Evolutionary conservation across 2,329 filamentous ascomycete genomes (phyloP).

Genomic region (Aspergillus amoenus): DNA sequence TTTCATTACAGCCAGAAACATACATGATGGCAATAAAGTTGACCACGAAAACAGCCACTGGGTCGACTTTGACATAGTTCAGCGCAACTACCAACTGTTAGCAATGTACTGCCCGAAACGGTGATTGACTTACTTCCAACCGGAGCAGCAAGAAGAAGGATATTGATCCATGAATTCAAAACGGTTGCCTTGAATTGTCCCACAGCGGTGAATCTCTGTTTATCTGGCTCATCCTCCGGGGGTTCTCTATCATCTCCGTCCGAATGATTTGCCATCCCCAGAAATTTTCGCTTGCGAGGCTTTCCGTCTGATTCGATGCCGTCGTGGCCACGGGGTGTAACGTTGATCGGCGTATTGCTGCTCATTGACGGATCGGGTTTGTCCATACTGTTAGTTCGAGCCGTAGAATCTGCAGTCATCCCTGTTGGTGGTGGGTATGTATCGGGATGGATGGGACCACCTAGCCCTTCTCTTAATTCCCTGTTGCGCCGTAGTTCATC

Average conservation of each 20-base stretch:
- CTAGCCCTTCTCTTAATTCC: conserved; percentile 26
- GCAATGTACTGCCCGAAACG: too few species aligned
- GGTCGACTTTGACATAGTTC: conserved; percentile 61
- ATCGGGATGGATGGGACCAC: conserved; percentile 24
- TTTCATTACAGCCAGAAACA: too few species aligned
- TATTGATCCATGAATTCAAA: conserved; percentile 82
- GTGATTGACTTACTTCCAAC: conserved; percentile 54
- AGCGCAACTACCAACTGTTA: conserved; percentile 53
- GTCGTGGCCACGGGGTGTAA: conserved; percentile 20
- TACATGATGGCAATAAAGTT: conserved; percentile 88
- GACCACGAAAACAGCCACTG: conserved; percentile 73
- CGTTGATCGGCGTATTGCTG: conserved; percentile 34
- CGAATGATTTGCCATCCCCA: conserved; percentile 17
- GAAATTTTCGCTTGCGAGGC: conserved; percentile 28
- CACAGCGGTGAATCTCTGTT: conserved; percentile 37
- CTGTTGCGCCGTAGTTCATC: conserved; percentile 24
- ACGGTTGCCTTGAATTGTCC: conserved; percentile 63
- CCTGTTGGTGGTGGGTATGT: conserved; percentile 27
- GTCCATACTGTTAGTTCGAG: conserved; percentile 14
- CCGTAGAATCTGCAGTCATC: conserved; percentile 19
- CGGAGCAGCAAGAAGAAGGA: conserved; percentile 75
- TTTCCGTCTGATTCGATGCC: conserved; percentile 12
- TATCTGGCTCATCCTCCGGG: conserved; percentile 17
- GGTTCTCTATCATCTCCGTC: conserved; percentile 10
- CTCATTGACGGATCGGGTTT: conserved; percentile 22